Base-by-base conservation (phyloP, 768 basidiomycete species). In the Holtermanniella nyarrowii region DNA sequence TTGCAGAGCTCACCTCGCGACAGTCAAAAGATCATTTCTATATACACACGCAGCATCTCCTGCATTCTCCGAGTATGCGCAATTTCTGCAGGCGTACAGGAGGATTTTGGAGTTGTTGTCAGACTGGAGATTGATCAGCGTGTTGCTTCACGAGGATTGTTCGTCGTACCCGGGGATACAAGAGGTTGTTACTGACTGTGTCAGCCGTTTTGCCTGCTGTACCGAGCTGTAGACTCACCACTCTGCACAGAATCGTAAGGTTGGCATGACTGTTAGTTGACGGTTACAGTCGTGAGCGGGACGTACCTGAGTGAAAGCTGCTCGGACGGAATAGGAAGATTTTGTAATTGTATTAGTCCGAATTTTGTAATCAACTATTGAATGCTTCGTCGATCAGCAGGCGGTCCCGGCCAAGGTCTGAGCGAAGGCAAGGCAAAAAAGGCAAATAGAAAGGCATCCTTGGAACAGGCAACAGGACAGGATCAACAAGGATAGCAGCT, bases 21-120 rank as follows among this genome's bases (percentile, higher is more conserved):
- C 84, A 0, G 86, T 93, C 61, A 95, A 74, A 74, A 96, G 73
- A 73, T 96, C 93, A 53, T 97, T 93, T 65, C 82, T 77, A 67
- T 95, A 96, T 16, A 97, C 90, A 63, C 87, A 88, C 61, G 82
- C 82, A 70, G 65, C 62, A 52, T 89, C 88, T 18, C 85, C 83
- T 22, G 83, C 82, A 54, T 82, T 79, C 73, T 95, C 88, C 58
- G 86, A 82, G 70, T 85, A 88, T 1, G 76, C 72, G 71, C 91
- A 96, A 65, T 93, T 95, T 46, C 89, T 79, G 69, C 91, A 96
- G 1, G 84, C 84, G 60, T 90, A 91, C 41, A 90, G 80, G 79
- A 96, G 84, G 49, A 84, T 80, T 43, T 84, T 79, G 44, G 89
- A 82, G 55, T 83, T 78, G 50, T 81, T 81, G 73, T 95, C 91